A percentile compares a stretch with the other conserved stretches of the same genome.
phyloP scores from a whole-genome alignment of 495 filamentous ascomycete genomes.

The Penicillium herquei region DNA sequence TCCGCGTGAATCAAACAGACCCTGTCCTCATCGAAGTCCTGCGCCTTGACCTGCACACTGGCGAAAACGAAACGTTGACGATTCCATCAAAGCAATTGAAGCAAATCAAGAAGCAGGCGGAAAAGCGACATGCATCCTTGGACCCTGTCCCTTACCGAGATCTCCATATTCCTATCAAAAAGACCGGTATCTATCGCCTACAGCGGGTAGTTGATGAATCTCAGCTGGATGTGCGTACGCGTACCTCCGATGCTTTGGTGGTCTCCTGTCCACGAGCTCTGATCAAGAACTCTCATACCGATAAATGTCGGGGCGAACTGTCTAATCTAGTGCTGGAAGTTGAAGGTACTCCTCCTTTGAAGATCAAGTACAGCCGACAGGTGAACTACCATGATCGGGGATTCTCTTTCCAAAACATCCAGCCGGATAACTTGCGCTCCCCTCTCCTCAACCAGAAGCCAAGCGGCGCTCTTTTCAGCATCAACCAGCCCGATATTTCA shows the following conservation, averaged over 20 bases:
- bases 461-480: constrained; percentile 53
- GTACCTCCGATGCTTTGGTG: constrained; percentile 71
- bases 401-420: constrained; percentile 84
- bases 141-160: constrained; percentile 52
- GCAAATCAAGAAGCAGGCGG: constrained; percentile 61
- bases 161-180: constrained; percentile 67
- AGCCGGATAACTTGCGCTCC: constrained; percentile 80
- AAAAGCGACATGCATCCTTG: constrained; percentile 45
- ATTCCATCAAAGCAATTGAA: constrained; percentile 70
- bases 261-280: constrained; percentile 77
- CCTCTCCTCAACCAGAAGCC: constrained; percentile 61
- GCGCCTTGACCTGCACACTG: constrained; percentile 78
- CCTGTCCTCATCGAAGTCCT: constrained; percentile 83
- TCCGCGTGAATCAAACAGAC: constrained; percentile 88
- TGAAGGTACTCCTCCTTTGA: constrained; percentile 85
- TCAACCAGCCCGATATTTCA: constrained; percentile 56
- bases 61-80: constrained; percentile 71
- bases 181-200: constrained; percentile 82
- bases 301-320: constrained; percentile 80
- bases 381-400: constrained; percentile 73
- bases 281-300: constrained; percentile 59
- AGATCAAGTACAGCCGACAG: constrained; percentile 83
- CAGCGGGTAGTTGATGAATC: constrained; percentile 85
- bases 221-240: constrained; percentile 83
- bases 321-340: constrained; percentile 81